Evolutionary conservation across 352 stramenopile species (phyloP).

Genomic region (Blastocystis sp.): DNA sequence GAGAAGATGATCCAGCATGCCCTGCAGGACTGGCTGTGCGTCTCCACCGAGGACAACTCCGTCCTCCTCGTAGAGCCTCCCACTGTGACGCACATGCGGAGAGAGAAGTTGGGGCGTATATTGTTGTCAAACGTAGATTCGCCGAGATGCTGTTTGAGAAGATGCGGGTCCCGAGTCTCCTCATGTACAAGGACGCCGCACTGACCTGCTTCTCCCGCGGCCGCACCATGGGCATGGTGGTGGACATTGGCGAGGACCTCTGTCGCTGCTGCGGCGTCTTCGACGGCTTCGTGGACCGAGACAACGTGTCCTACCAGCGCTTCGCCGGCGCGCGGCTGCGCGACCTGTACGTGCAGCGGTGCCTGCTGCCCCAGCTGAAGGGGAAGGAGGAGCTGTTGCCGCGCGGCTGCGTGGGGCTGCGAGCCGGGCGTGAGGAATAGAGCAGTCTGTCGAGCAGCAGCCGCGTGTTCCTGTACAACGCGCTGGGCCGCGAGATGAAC

Average conservation of each 20-base stretch:
- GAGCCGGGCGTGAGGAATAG: neutral
- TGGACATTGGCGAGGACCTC: conserved; percentile 80
- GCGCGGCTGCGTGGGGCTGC: neutral
- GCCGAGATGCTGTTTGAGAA: conserved; percentile 85
- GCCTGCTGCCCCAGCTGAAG: conserved; percentile 14
- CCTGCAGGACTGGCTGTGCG: conserved; percentile 77
- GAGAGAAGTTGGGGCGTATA: conserved; percentile 71
- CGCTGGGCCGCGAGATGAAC: conserved; percentile 29
- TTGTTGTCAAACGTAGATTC: conserved; percentile 76
- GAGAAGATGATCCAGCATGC: conserved; percentile 80
- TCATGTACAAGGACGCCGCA: conserved; percentile 82
- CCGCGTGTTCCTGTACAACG: conserved; percentile 3
- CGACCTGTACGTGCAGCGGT: conserved; percentile 18
- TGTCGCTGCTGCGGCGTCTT: conserved; percentile 81
- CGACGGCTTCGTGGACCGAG: conserved; percentile 79
- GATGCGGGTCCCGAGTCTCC: conserved; percentile 82
- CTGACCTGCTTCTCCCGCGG: conserved; percentile 83
- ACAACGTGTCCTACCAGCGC: conserved; percentile 51
- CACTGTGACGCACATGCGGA: conserved; percentile 74
- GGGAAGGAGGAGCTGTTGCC: conserved; percentile 7
- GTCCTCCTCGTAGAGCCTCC: conserved; percentile 79
- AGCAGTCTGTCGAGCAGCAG: neutral
- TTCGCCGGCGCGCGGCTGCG: conserved; percentile 22
- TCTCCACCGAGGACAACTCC: conserved; percentile 77
- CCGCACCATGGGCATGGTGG: conserved; percentile 78